These are phyloP conservation scores for Chlamydomonas sp. DNA, from an alignment of 139 green algal genomes.

Conservation along the genomic window DNA sequence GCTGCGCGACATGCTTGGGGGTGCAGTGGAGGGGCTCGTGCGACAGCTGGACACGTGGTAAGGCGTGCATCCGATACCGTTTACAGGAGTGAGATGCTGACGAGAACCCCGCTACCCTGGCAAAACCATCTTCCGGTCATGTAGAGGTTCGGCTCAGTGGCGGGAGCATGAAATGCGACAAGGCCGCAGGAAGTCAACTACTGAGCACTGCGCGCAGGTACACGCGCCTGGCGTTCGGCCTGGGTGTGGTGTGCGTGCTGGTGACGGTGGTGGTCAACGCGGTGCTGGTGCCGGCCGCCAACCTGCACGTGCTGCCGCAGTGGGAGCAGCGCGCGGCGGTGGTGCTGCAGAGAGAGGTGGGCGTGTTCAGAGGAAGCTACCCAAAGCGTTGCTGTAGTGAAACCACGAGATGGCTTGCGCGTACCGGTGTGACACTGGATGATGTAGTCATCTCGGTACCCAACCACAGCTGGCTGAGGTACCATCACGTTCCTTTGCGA, in stretches of 20 bases:
- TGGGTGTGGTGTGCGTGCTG: slow-evolving; percentile 38
- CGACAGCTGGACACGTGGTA: slow-evolving; percentile 20
- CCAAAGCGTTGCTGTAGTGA: no score
- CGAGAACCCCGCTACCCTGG: neutral
- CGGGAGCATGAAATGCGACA: no score
- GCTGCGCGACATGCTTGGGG: neutral
- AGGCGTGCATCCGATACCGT: neutral
- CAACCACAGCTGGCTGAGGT: no score
- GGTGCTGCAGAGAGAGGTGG: slow-evolving; percentile 54
- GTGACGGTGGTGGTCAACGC: slow-evolving; percentile 48
- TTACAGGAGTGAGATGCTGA: neutral
- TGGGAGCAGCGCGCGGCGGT: slow-evolving; percentile 19
- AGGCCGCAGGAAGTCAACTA: neutral
- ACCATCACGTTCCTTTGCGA: no score
- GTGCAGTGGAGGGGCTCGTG: slow-evolving; percentile 10
- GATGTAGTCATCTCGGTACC: no score
- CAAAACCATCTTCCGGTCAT: no score
- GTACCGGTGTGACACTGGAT: no score
- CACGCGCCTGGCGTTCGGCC: slow-evolving; percentile 35
- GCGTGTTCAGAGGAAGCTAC: neutral
- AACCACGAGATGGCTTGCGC: no score
- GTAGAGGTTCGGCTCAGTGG: no score
- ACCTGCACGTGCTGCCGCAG: slow-evolving; percentile 37
- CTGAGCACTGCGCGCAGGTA: slow-evolving; percentile 5
- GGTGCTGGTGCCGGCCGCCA: slow-evolving; percentile 45